These are phyloP conservation scores for Floccularia luteovirens DNA, from an alignment of 768 basidiomycete genomes.

Conservation along the genomic window DNA sequence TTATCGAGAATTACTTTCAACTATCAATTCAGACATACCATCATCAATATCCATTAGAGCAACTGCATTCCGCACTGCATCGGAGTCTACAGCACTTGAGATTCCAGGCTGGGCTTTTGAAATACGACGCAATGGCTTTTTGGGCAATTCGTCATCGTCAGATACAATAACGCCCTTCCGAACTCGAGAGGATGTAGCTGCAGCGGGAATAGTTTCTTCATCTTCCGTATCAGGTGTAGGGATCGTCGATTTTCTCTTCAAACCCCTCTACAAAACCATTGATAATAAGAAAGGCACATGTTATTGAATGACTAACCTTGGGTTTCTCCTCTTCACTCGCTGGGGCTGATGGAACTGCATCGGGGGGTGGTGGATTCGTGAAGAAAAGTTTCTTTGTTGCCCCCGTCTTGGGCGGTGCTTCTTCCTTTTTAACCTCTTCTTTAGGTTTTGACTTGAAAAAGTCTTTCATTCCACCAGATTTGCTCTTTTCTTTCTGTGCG, in stretches of 20 bases:
- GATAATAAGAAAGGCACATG: neutral
- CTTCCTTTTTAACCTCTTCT: constrained; percentile 3
- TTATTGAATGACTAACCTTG: constrained; percentile 10
- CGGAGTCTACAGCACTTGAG: constrained; percentile 22
- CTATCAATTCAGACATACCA: constrained; percentile 31
- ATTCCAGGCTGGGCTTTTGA: constrained; percentile 24
- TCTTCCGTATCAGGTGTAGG: constrained; percentile 17
- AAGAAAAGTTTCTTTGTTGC: constrained; percentile 4
- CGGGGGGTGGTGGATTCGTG: neutral
- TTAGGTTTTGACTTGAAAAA: constrained; percentile 15
- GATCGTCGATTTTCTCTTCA: constrained; percentile 35
- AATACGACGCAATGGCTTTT: constrained; percentile 19
- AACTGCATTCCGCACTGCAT: constrained; percentile 37
- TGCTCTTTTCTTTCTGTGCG: constrained; percentile 10
- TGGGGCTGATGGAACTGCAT: neutral
- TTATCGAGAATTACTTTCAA: too few species aligned
- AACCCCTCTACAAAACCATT: constrained; percentile 20
- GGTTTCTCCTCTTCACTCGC: constrained; percentile 5
- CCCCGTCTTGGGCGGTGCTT: constrained; percentile 9
- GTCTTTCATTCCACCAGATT: constrained; percentile 11
- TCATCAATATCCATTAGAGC: constrained; percentile 79
- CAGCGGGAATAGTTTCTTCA: constrained; percentile 10
- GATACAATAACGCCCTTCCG: constrained; percentile 47
- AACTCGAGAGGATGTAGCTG: constrained; percentile 21
- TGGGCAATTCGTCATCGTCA: constrained; percentile 45